Percentiles rank a stretch among this genome's conserved stretches.
phyloP scores from a whole-genome alignment of 129 eudicot species.

The Flaveria bidentis region DNA sequence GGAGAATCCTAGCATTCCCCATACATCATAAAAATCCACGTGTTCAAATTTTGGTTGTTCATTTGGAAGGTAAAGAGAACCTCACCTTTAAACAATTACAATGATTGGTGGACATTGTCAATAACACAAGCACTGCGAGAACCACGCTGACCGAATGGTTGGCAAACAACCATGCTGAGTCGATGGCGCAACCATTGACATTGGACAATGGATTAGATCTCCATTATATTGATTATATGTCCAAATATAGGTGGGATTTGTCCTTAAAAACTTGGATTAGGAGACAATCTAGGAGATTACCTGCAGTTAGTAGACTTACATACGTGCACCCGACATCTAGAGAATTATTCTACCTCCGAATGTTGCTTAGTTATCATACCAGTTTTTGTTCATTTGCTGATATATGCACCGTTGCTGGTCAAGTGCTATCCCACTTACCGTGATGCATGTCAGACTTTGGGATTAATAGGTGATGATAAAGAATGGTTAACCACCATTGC shows the following conservation, averaged over 20 bases:
- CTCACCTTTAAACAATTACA: background rate
- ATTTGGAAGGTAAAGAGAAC: background rate
- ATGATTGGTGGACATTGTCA: background rate
- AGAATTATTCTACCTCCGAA: background rate
- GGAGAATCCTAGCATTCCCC: background rate
- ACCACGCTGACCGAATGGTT: background rate
- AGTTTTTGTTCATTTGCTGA: conserved; percentile 12
- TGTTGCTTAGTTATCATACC: background rate
- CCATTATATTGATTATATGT: background rate
- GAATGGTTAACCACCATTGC: background rate
- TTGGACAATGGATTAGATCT: background rate
- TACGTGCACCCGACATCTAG: background rate
- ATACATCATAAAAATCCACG: background rate
- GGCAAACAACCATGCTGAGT: background rate
- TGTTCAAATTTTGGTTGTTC: background rate
- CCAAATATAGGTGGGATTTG: background rate
- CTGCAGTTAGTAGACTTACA: background rate
- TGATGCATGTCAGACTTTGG: background rate
- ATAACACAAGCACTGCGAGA: background rate
- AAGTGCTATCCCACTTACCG: background rate
- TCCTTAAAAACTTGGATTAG: background rate
- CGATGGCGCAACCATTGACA: too few relatives aligned
- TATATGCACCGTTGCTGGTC: background rate
- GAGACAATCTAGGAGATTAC: background rate
- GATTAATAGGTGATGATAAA: background rate